A percentile compares a stretch with the other conserved stretches of the same genome.
Evolutionary conservation across 208 protist species (phyloP).

Genomic region (Acanthamoeba healyi): DNA sequence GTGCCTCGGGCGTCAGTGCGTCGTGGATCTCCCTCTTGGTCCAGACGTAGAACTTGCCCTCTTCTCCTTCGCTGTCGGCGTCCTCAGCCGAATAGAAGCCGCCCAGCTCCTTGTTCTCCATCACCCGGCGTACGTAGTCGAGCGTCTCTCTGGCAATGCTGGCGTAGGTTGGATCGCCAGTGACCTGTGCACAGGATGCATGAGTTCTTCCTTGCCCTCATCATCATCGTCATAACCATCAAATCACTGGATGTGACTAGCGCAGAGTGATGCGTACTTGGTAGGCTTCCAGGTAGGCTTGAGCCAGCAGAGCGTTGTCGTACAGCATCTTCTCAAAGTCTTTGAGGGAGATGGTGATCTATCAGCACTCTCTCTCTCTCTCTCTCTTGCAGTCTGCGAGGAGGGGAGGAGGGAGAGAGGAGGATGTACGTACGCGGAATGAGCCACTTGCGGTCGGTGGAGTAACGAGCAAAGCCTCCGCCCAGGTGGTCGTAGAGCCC

Average conservation of each 20-base stretch:
- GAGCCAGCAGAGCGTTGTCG: slow-evolving; percentile 77
- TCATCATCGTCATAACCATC: neutral
- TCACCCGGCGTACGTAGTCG: slow-evolving; percentile 62
- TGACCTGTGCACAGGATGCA: neutral
- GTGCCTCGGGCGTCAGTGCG: slow-evolving; percentile 35
- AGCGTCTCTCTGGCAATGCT: slow-evolving; percentile 57
- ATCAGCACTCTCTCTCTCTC: too few species aligned
- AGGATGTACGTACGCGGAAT: slow-evolving; percentile 74
- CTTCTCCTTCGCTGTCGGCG: slow-evolving; percentile 72
- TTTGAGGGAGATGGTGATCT: neutral
- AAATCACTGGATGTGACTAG: too few species aligned
- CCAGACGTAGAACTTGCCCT: slow-evolving; percentile 84
- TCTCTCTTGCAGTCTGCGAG: neutral
- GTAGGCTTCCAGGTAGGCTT: slow-evolving; percentile 77
- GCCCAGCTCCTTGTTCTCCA: slow-evolving; percentile 70
- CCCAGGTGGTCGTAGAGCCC: slow-evolving; percentile 83
- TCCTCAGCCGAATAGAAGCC: slow-evolving; percentile 81
- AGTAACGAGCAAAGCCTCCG: slow-evolving; percentile 80
- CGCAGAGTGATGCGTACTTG: neutral
- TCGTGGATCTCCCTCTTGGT: slow-evolving; percentile 64
- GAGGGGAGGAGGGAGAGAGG: neutral
- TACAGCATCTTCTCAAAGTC: slow-evolving; percentile 81
- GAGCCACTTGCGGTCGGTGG: slow-evolving; percentile 77
- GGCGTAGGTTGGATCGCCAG: slow-evolving; percentile 65
- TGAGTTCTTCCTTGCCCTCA: neutral